phyloP scores from a whole-genome alignment of 2,329 filamentous ascomycete species.

The Alternaria brassicae region DNA sequence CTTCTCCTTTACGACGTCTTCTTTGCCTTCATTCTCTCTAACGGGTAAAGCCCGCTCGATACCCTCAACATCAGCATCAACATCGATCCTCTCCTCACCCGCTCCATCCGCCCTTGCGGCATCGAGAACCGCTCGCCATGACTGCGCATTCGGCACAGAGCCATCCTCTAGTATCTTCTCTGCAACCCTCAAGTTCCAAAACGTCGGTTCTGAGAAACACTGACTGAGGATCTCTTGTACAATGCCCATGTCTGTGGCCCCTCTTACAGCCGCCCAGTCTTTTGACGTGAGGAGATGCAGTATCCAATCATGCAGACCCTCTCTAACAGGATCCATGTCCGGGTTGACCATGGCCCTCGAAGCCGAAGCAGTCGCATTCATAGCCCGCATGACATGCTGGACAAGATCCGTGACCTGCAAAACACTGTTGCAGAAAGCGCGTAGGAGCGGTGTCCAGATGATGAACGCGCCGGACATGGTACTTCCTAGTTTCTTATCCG shows the following conservation, averaged over 20 bases:
- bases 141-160: conserved; percentile 11
- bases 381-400: conserved; percentile 46
- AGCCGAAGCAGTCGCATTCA: conserved; percentile 32
- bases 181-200: conserved; percentile 50
- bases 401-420: conserved; percentile 50
- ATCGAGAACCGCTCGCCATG: conserved; percentile 40
- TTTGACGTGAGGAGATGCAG: conserved; percentile 55
- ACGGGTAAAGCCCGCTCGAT: conserved; percentile 1
- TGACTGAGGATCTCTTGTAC: conserved; percentile 19
- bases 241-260: neutral
- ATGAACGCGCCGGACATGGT: conserved; percentile 54
- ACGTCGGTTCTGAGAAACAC: conserved; percentile 49
- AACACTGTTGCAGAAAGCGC: conserved; percentile 41
- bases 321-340: conserved; percentile 43
- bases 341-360: neutral
- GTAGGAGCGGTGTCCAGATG: conserved; percentile 54
- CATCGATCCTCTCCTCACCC: conserved; percentile 10
- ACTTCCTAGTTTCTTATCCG: conserved; percentile 40
- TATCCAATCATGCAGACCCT: conserved; percentile 60
- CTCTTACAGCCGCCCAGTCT: conserved; percentile 44
- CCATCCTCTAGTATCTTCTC: conserved; percentile 39
- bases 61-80: conserved; percentile 16
- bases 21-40: conserved; percentile 2
- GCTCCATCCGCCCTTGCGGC: conserved; percentile 31
- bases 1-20: conserved; percentile 13